Percentiles rank a stretch among this genome's conserved stretches.
Conservation (phyloP, 176 grass and related monocot genomes). For the Musa beccarii region DNA sequence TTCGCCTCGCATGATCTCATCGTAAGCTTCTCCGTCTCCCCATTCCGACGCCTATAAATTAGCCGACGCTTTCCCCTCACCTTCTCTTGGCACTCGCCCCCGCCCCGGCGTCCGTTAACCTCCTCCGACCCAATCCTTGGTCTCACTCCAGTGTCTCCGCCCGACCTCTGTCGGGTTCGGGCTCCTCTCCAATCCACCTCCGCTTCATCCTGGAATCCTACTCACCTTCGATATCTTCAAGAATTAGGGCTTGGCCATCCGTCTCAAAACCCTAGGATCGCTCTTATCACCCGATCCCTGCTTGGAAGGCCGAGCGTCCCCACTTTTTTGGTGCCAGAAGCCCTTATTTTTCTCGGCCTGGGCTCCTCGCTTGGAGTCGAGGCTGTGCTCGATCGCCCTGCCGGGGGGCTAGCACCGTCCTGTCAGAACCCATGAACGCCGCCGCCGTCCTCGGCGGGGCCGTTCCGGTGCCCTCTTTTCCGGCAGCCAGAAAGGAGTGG, state of each 20-base stretch:
- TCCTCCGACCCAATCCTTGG: too few species aligned
- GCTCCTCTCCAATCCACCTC: not conserved
- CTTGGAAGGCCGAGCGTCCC: not conserved
- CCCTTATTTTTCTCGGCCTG: not conserved
- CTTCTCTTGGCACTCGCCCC: not conserved
- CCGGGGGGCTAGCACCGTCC: too few species aligned
- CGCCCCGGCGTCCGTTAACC: not conserved
- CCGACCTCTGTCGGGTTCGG: not conserved
- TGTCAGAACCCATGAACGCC: not conserved
- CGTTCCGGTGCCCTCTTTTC: not conserved
- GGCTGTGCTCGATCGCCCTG: not conserved
- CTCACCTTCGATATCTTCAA: not conserved
- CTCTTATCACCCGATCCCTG: not conserved
- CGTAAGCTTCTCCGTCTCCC: too few species aligned
- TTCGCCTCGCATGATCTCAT: too few species aligned
- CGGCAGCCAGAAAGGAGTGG: constrained; percentile 69
- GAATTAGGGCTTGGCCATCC: not conserved
- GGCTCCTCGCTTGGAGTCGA: not conserved
- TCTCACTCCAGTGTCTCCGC: not conserved
- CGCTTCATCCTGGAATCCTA: not conserved
- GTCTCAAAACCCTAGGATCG: not conserved
- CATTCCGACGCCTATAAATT: too few species aligned
- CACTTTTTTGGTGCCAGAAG: not conserved
- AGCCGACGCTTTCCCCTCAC: too few species aligned
- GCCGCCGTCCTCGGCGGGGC: not conserved